A percentile compares a stretch with the other conserved stretches of the same genome.
phyloP scores from a whole-genome alignment of 148 eudicot genomes.

The Beta vulgaris region DNA sequence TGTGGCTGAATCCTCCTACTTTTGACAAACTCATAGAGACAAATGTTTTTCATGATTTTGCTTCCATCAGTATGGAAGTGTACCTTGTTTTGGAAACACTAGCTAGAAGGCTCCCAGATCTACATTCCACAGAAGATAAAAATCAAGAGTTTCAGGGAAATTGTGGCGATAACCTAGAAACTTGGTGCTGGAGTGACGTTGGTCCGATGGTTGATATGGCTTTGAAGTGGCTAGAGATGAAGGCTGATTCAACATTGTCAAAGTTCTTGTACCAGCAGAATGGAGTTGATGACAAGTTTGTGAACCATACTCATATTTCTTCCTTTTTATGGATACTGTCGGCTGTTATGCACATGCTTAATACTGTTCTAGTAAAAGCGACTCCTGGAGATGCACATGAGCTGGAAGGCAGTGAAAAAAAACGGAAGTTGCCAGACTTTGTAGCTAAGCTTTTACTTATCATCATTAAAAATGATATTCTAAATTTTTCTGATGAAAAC shows the following conservation, averaged over 20 bases:
- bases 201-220: slow-evolving; percentile 73
- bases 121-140: slow-evolving; percentile 32
- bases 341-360: slow-evolving; percentile 65
- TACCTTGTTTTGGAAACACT: slow-evolving; percentile 65
- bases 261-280: slow-evolving; percentile 32
- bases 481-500: slow-evolving; percentile 37
- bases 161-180: slow-evolving; percentile 38
- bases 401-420: slow-evolving; percentile 18
- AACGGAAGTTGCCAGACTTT: slow-evolving; percentile 63
- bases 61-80: slow-evolving; percentile 59
- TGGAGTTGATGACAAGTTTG: slow-evolving; percentile 21
- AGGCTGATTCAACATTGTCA: slow-evolving; percentile 34
- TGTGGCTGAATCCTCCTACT: slow-evolving; percentile 70
- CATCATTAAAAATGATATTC: slow-evolving; percentile 46
- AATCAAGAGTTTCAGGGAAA: slow-evolving; percentile 26
- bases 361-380: slow-evolving; percentile 53
- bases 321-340: slow-evolving; percentile 71
- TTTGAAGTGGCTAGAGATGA: slow-evolving; percentile 56
- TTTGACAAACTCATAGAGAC: slow-evolving; percentile 49
- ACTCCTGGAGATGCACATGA: slow-evolving; percentile 46
- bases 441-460: slow-evolving; percentile 56
- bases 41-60: slow-evolving; percentile 55
- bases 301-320: slow-evolving; percentile 23
- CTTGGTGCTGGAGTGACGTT: slow-evolving; percentile 74
- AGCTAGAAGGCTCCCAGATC: slow-evolving; percentile 61